Percentiles rank a stretch among this genome's conserved stretches.
Conservation (phyloP, 2,329 filamentous ascomycete species). For the Parastagonospora avenae region DNA sequence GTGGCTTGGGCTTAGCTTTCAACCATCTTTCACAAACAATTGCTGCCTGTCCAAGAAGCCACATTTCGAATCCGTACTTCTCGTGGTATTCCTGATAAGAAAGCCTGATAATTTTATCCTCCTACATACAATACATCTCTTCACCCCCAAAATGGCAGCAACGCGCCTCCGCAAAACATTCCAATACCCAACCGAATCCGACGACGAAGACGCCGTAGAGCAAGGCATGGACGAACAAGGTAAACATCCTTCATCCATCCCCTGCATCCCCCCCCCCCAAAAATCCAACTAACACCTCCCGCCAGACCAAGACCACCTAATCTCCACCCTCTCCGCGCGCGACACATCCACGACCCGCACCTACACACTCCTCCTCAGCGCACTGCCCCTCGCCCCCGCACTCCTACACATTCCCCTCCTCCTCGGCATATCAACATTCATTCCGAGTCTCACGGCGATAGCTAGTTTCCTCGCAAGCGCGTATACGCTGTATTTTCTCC, state of each 20-base stretch:
- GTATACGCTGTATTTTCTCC: slow-evolving; percentile 64
- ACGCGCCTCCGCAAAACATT: slow-evolving; percentile 78
- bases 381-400: slow-evolving; percentile 62
- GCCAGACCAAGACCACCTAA: slow-evolving; percentile 31
- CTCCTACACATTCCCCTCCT: slow-evolving; percentile 62
- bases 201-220: slow-evolving; percentile 60
- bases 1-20: slow-evolving; percentile 7
- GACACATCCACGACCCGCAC: slow-evolving; percentile 50
- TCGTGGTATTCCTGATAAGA: not conserved
- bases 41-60: slow-evolving; percentile 14
- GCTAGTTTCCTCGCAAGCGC: slow-evolving; percentile 67
- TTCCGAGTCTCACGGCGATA: slow-evolving; percentile 63
- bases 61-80: not conserved
- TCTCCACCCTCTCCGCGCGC: slow-evolving; percentile 41
- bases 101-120: not conserved
- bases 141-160: slow-evolving; percentile 50
- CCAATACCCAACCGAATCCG: slow-evolving; percentile 68
- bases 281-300: slow-evolving; percentile 4
- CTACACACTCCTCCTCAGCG: slow-evolving; percentile 61
- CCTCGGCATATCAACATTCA: slow-evolving; percentile 43
- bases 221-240: slow-evolving; percentile 78
- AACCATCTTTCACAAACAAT: slow-evolving; percentile 3
- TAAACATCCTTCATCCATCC: slow-evolving; percentile 34
- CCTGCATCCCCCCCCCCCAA: not conserved
- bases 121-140: not conserved